Conservation (phyloP, 108 stramenopile species). For the Seminavis robusta region DNA sequence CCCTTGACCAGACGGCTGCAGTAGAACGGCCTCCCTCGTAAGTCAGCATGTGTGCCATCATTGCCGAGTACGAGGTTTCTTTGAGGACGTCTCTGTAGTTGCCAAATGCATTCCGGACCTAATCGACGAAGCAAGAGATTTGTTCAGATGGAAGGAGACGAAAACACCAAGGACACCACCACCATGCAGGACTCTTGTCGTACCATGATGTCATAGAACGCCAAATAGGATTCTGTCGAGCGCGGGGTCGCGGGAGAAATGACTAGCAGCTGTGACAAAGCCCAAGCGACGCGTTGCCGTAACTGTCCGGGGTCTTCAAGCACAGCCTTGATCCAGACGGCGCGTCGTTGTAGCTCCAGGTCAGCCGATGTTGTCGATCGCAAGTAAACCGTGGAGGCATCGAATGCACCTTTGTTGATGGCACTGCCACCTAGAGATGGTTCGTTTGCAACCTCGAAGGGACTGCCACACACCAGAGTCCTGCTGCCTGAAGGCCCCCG, state of each 20-base stretch:
- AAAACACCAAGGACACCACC: too few species aligned
- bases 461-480: constrained; percentile 51
- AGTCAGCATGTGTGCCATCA: constrained; percentile 47
- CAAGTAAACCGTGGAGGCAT: too few species aligned
- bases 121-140: constrained; percentile 59
- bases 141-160: constrained; percentile 54
- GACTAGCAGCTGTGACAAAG: constrained; percentile 56
- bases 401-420: constrained; percentile 1
- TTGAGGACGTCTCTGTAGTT: constrained; percentile 45
- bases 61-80: constrained; percentile 27
- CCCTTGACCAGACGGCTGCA: background rate
- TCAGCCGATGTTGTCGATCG: too few species aligned
- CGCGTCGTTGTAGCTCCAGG: background rate
- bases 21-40: constrained; percentile 23
- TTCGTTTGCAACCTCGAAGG: constrained; percentile 58
- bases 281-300: constrained; percentile 79
- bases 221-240: constrained; percentile 29
- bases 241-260: background rate
- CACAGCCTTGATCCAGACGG: constrained; percentile 54
- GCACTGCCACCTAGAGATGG: constrained; percentile 8
- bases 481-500: background rate
- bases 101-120: constrained; percentile 60
- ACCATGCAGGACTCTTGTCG: constrained; percentile 6
- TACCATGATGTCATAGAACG: constrained; percentile 68
- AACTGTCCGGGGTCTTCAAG: constrained; percentile 64